A percentile compares a stretch with the other conserved stretches of the same genome.
Conservation (phyloP, 2,329 filamentous ascomycete species). For the Myriosclerotinia curreyana region DNA sequence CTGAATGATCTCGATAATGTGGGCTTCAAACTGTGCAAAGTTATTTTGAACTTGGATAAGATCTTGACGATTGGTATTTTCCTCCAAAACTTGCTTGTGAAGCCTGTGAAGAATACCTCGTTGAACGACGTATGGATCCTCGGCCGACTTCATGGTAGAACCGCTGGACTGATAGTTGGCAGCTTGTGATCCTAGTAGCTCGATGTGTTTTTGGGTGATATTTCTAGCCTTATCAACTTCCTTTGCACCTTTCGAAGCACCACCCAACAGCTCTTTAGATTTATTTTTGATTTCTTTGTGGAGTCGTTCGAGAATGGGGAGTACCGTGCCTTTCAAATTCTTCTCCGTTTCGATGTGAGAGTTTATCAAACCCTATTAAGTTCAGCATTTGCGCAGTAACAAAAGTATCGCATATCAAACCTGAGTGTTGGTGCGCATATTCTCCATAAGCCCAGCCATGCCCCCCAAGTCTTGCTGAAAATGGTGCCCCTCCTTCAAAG, state of each 20-base stretch:
- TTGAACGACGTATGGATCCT: constrained; percentile 87
- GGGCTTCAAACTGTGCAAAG: constrained; percentile 82
- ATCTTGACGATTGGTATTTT: constrained; percentile 95
- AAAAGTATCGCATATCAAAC: constrained; percentile 41
- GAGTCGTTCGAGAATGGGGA: constrained; percentile 84
- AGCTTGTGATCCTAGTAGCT: constrained; percentile 83
- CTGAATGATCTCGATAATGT: constrained; percentile 80
- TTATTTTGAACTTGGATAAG: constrained; percentile 87
- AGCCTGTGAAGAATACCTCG: constrained; percentile 80
- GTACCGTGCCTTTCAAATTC: constrained; percentile 78
- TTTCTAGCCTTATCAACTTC: constrained; percentile 86
- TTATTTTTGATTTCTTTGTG: constrained; percentile 98
- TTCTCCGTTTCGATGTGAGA: constrained; percentile 89
- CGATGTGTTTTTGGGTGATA: constrained; percentile 90
- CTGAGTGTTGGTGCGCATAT: constrained; percentile 86
- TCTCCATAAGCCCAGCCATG: constrained; percentile 87
- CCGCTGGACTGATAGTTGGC: constrained; percentile 74
- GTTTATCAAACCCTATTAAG: constrained; percentile 70
- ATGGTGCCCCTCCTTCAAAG: constrained; percentile 85
- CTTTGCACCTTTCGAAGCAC: constrained; percentile 81
- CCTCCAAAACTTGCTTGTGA: constrained; percentile 86
- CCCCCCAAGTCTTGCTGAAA: constrained; percentile 90
- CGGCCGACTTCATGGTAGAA: constrained; percentile 64
- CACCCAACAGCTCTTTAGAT: constrained; percentile 79
- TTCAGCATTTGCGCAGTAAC: constrained; percentile 18